phyloP scores from a whole-genome alignment of 176 grass and related monocot species.

The Bolboschoenus planiculmis region DNA sequence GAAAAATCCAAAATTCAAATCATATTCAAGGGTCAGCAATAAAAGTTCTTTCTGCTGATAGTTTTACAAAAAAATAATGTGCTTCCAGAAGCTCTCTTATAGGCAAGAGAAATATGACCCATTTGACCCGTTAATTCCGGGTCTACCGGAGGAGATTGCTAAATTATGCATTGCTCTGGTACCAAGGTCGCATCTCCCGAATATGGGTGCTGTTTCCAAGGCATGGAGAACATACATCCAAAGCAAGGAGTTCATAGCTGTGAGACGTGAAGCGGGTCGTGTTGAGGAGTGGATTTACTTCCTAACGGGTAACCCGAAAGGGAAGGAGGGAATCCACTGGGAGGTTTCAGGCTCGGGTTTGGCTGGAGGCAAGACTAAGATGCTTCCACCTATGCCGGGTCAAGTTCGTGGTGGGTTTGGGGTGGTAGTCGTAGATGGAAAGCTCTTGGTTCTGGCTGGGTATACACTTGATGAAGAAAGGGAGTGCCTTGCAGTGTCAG shows the following conservation, averaged over 20 bases:
- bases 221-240: slow-evolving; percentile 55
- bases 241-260: slow-evolving; percentile 45
- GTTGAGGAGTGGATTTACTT: slow-evolving; percentile 59
- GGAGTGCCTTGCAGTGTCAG: slow-evolving; percentile 33
- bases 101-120: slow-evolving; percentile 4
- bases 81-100: slow-evolving; percentile 23
- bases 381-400: slow-evolving; percentile 61
- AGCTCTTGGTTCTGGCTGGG: slow-evolving; percentile 50
- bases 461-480: slow-evolving; percentile 36
- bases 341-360: slow-evolving; percentile 24
- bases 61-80: slow-evolving; percentile 34
- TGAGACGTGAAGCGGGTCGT: slow-evolving; percentile 43
- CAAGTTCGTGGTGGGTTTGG: slow-evolving; percentile 38
- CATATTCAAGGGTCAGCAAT: slow-evolving; percentile 25
- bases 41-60: slow-evolving; percentile 20
- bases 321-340: slow-evolving; percentile 40
- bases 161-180: slow-evolving; percentile 56
- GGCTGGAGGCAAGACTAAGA: slow-evolving; percentile 26
- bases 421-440: slow-evolving; percentile 53
- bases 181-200: slow-evolving; percentile 33
- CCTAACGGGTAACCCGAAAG: slow-evolving; percentile 28
- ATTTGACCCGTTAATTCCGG: slow-evolving; percentile 37
- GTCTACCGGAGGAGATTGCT: slow-evolving; percentile 62
- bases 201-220: slow-evolving; percentile 55
- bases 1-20: slow-evolving; percentile 8